Evolutionary conservation across 2,329 filamentous ascomycete genomes (phyloP), one percentile per base, ranked within the genome.

Genomic region (Alternaria sp.): DNA sequence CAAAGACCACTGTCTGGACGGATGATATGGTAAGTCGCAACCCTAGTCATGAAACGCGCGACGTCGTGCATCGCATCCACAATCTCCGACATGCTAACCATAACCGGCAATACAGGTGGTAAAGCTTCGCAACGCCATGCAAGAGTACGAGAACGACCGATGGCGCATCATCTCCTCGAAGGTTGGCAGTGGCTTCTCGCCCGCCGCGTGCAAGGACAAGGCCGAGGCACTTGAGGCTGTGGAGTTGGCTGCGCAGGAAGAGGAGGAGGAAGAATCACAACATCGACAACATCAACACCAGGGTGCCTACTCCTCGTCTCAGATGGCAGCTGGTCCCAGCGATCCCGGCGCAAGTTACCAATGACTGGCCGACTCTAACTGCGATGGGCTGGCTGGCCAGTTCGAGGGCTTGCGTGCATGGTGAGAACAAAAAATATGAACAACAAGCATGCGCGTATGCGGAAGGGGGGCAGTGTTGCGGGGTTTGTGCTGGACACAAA

Each of bases 121-220:
- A 79, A 93, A 92, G 79, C 88, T 96, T 72, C 90, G 88, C 66
- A 89, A 86, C 59, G 91, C 92, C 6, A 87, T 95, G 70, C 89
- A 92, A 77, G 92, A 95, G 79, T 95, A 95, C 83, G 92, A 96
- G 77, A 92, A 91, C 82, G 94, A 97, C 80, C 93, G 93, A 78
- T 97, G 94, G 94, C 91, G 93, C 71, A 93, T 96, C 75, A 90
- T 97, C 66, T 91, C 94, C 63, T 92, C 92, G 75, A 97, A 97
- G 82, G 91, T 97, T 73, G 94, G 94, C 65, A 92, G 90, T 55
- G 94, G 94, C 50, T 96, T 97, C 77, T 96, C 93, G 41, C 92
- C 94, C 44, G 88, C 89, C 37, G 93, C 94, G 47, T 97, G 94
- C 82, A 91, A 91, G 79, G 93, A 97, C 75, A 91, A 93, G 73